Evolutionary conservation across 1,284 basidiomycete species (phyloP), one percentile per base, ranked within the genome.

Genomic region (Trametes hirsuta): DNA sequence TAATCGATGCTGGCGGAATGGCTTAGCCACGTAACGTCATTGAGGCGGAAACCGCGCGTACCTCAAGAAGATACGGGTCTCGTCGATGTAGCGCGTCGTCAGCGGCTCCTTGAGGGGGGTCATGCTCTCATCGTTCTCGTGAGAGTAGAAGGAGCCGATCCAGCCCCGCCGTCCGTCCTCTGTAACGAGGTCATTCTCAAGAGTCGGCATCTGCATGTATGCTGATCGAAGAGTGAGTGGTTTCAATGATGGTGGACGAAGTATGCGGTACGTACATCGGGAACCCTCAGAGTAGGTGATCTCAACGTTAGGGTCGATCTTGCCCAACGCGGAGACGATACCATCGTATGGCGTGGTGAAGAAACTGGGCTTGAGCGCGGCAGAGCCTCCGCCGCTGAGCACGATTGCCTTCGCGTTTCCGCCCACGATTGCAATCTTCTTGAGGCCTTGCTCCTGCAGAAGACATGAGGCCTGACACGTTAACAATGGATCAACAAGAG

Each of bases 321-420:
- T 74, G 25, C 74, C 69, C 10, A 87, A 73, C 0, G 80, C 83
- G 2, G 77, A 76, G 14, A 81, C 76, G 41, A 94, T 87, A 1
- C 88, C 91, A 25, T 92, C 84, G 68, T 85, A 87, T 0, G 91
- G 90, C 1, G 84, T 84, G 47, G 90, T 73, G 62, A 88, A 87
- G 74, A 87, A 93, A 6, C 87, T 87, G 0, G 91, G 78, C 63
- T 87, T 87, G 24, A 94, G 77, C 2, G 86, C 81, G 0, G 91
- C 91, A 15, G 86, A 88, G 2, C 92, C 91, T 30, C 91, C 92
- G 24, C 92, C 92, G 15, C 87, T 88, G 9, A 88, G 77, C 6
- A 88, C 81, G 21, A 81, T 70, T 2, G 84, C 83, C 67, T 88
- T 87, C 21, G 90, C 90, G 68, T 92, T 93, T 0, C 85, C 84